phyloP scores from a whole-genome alignment of 2,329 filamentous ascomycete species.

The Fusarium sp. region DNA sequence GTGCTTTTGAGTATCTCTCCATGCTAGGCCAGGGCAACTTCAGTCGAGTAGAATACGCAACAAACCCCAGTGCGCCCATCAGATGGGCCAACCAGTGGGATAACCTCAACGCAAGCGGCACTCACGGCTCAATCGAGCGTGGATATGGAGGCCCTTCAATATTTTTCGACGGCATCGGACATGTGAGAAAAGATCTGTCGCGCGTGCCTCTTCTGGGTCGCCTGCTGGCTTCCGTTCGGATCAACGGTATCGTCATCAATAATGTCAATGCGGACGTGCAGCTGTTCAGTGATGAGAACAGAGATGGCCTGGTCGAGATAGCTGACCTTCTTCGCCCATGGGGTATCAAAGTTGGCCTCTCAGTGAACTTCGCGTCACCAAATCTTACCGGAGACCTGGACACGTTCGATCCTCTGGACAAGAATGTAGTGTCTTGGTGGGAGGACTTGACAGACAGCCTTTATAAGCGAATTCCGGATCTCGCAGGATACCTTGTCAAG shows the following conservation, averaged over 20 bases:
- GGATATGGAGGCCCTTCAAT: conserved; percentile 79
- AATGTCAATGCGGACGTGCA: conserved; percentile 79
- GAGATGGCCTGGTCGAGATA: conserved; percentile 73
- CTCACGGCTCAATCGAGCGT: conserved; percentile 72
- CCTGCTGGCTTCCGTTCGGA: conserved; percentile 74
- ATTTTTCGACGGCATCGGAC: conserved; percentile 71
- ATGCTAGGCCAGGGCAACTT: conserved; percentile 72
- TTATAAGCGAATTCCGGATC: conserved; percentile 74
- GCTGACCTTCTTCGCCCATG: conserved; percentile 78
- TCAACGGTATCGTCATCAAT: conserved; percentile 79
- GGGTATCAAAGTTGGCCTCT: conserved; percentile 75
- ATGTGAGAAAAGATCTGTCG: conserved; percentile 70
- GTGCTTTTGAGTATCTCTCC: conserved; percentile 78
- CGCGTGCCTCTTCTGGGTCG: conserved; percentile 75
- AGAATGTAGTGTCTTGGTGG: conserved; percentile 75
- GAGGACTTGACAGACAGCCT: conserved; percentile 70
- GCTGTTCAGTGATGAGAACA: conserved; percentile 68
- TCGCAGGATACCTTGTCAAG: conserved; percentile 79
- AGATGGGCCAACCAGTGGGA: conserved; percentile 84
- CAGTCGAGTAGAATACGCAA: conserved; percentile 61
- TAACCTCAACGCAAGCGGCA: conserved; percentile 69
- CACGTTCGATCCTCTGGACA: conserved; percentile 77
- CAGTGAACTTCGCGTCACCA: conserved; percentile 79
- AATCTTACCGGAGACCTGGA: conserved; percentile 67
- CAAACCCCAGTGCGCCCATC: conserved; percentile 72